Evolutionary conservation across 306 rosid species (phyloP).

Genomic region (peach (Prunus persica)): DNA sequence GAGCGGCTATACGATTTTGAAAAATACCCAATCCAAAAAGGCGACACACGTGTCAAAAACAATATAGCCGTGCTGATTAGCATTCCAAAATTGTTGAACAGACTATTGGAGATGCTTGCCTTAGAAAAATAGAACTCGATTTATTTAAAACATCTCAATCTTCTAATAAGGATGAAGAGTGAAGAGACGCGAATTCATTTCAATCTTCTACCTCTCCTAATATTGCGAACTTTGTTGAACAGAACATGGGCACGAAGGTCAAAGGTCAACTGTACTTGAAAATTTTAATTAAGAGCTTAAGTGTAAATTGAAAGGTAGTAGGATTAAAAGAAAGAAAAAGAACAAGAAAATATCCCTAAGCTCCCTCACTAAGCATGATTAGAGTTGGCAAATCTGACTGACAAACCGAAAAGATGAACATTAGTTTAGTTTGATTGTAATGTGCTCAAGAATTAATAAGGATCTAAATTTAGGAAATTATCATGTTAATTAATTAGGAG

Average conservation of each 20-base stretch:
- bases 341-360: background rate
- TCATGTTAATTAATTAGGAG: no score
- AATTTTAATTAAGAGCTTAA: background rate
- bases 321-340: no score
- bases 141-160: no score
- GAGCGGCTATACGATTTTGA: no score
- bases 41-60: no score
- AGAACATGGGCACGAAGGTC: conserved; percentile 27
- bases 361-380: background rate
- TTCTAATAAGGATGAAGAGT: background rate
- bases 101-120: no score
- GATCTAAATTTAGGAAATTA: no score
- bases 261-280: conserved; percentile 17
- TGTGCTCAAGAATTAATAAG: background rate
- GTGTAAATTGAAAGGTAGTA: background rate
- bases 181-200: background rate
- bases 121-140: no score
- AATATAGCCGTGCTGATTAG: no score
- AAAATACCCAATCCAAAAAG: no score
- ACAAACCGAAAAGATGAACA: background rate
- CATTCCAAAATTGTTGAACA: no score
- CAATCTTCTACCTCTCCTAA: background rate
- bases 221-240: conserved; percentile 10
- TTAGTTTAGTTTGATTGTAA: background rate
- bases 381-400: background rate